Evolutionary conservation across 306 rosid species (phyloP), one percentile per base, ranked within the genome.

Genomic region (Leucaena leucocephala): DNA sequence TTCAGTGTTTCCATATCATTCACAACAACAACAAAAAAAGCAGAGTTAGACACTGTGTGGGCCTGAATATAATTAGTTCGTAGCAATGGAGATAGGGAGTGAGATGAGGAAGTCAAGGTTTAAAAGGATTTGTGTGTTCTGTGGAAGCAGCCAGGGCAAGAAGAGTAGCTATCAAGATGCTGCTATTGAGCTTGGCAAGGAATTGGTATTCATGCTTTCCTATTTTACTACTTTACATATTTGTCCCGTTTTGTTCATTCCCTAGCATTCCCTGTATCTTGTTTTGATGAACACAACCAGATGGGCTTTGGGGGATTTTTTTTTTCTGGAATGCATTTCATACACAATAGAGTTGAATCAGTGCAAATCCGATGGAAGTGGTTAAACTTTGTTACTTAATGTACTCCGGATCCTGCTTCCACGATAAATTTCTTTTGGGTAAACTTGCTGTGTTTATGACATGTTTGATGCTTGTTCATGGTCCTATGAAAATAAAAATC

Each of bases 131-230:
- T 96, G 99, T 91, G 99, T 96, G 48, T 96, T 96, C 82, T 96
- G 99, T 84, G 99, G 99, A 16, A 96, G 99, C 80, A 96, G 99
- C 86, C 99, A 90, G 8, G 99, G 99, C 72, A 96, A 92, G 86
- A 96, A 96, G 85, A 90, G 82, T 76, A 93, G 91, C 78, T 96
- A 96, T 75, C 99, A 91, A 48, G 98, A 93, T 71, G 96, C 98
- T 84, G 99, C 99, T 82, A 90, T 88, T 86, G 82, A 91, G 50
- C 99, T 96, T 73, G 99, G 97, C 86, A 86, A 91, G 64, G 98
- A 96, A 84, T 88, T 96, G 99, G 99, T 96, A 91, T 76, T 78
- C 19, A 38, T 17, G 9, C 45, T 49, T 22, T 45, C 14, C 21
- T 35, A 7, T 38, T 49, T 27, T 62, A 14, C 42, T 14, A 2